A percentile compares a stretch with the other conserved stretches of the same genome.
Evolutionary conservation across 345 rosid species (phyloP).

Genomic region (Kernera saxatilis): DNA sequence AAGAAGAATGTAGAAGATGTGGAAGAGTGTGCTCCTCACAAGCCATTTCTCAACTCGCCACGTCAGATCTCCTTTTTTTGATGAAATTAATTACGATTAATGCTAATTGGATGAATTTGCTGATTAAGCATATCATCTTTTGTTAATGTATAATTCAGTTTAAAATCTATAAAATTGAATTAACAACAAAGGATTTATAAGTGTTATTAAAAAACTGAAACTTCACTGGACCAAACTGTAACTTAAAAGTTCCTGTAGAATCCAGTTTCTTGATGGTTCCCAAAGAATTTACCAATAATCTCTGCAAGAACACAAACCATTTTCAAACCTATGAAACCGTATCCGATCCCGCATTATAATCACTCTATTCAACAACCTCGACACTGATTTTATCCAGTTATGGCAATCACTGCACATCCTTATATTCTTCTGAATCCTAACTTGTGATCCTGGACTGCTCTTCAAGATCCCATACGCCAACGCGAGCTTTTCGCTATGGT

Average conservation of each 20-base stretch:
- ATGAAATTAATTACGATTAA: too few relatives aligned
- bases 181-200: too few relatives aligned
- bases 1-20: conserved; percentile 4
- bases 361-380: conserved; percentile 53
- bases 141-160: too few relatives aligned
- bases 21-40: conserved; percentile 27
- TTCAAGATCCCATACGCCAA: conserved; percentile 74
- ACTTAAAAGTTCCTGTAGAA: background rate
- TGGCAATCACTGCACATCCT: conserved; percentile 81
- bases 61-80: conserved; percentile 4
- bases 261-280: background rate
- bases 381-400: conserved; percentile 62
- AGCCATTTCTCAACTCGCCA: conserved; percentile 1
- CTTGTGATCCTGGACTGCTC: conserved; percentile 58
- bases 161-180: too few relatives aligned
- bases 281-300: conserved; percentile 45
- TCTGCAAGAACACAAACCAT: conserved; percentile 67
- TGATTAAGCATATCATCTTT: too few relatives aligned
- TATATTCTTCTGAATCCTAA: conserved; percentile 69
- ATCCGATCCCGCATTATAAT: conserved; percentile 68
- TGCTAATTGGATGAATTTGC: background rate
- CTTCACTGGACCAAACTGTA: background rate
- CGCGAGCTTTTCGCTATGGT: conserved; percentile 80
- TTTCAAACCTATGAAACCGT: conserved; percentile 79
- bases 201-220: too few relatives aligned